Evolutionary conservation across 768 basidiomycete genomes (phyloP).

Genomic region (Trametes cingulata): DNA sequence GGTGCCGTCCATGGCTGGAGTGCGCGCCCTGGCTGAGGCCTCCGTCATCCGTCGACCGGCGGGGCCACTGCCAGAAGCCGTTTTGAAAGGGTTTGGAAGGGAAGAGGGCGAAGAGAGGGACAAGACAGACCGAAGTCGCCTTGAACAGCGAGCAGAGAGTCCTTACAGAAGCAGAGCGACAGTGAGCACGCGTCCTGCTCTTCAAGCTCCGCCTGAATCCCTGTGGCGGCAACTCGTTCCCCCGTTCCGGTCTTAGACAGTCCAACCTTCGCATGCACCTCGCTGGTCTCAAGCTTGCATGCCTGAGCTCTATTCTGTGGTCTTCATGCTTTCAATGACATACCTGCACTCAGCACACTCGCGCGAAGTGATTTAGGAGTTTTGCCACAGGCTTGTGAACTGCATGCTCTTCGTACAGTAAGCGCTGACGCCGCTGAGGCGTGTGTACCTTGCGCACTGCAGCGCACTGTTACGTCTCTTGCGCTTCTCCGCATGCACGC

Average conservation of each 20-base stretch:
- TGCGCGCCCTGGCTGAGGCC: slow-evolving; percentile 45
- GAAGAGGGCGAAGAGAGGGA: slow-evolving; percentile 20
- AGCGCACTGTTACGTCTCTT: no score
- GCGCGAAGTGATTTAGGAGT: no score
- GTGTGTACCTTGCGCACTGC: no score
- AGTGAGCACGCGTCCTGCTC: slow-evolving; percentile 15
- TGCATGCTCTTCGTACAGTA: no score
- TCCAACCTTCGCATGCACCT: slow-evolving; percentile 2
- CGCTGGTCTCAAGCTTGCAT: neutral
- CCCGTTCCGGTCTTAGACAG: slow-evolving; percentile 13
- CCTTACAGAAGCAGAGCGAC: slow-evolving; percentile 15
- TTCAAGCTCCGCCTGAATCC: slow-evolving; percentile 23
- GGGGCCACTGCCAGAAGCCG: slow-evolving; percentile 38
- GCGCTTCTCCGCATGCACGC: no score
- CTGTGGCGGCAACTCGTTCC: slow-evolving; percentile 30
- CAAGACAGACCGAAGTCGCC: slow-evolving; percentile 33
- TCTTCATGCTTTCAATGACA: no score
- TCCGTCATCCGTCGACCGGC: slow-evolving; percentile 38
- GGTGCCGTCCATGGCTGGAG: slow-evolving; percentile 84
- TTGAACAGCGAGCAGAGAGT: slow-evolving; percentile 30
- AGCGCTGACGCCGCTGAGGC: no score
- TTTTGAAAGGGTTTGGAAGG: slow-evolving; percentile 33
- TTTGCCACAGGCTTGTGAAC: no score
- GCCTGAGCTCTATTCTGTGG: neutral
- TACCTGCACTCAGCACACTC: no score